Base-by-base conservation (phyloP, 257 asterid genomes). In the Agastache rugosa region DNA sequence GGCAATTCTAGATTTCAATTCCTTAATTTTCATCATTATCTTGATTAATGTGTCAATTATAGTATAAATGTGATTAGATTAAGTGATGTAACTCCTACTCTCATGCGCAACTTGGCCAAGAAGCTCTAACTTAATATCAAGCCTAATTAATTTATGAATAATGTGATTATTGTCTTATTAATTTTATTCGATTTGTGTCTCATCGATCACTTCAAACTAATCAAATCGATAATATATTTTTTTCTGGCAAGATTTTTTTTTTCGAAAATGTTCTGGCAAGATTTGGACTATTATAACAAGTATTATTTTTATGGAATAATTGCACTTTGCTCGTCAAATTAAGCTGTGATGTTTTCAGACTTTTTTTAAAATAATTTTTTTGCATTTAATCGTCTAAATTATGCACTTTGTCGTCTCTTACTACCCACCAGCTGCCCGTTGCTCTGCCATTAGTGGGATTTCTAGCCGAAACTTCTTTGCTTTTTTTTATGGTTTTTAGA, bases 1-100 rank as follows among this genome's bases (percentile, higher is more conserved):
- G 77, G 63, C 63, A 48, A n/a, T 17, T 73, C 11, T 59, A 5
- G 60, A 71, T 71, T 70, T 41, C 3, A 37, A 53, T 34, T 70
- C 25, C 35, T 63, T 45, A 11, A 44, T 20, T 12, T 37, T 25
- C 54, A 55, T 17, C 41, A 39, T 39, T 70, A 54, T 23, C 63
- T 23, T 23, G 19, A 56, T 25, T 39, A 27, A 27, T 53, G 63
- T 25, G 35, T 27, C 62, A 55, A 9, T 55, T 35, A 69, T 35
- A 29, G 5, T 69, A 9, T 35, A 31, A 55, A 8, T 15, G 1
- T 35, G 29, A 20, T 70, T 54, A 54, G 37, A 19, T 50, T 22
- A 39, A 11, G 20, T 60, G 34, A 31, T 54, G 14, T 1, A 23
- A 19, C 6, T 29, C 31, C 17, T n/a, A 17, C 23, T 16, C 55